phyloP scores from a whole-genome alignment of 495 filamentous ascomycete species.

The Xylaria flabelliformis region DNA sequence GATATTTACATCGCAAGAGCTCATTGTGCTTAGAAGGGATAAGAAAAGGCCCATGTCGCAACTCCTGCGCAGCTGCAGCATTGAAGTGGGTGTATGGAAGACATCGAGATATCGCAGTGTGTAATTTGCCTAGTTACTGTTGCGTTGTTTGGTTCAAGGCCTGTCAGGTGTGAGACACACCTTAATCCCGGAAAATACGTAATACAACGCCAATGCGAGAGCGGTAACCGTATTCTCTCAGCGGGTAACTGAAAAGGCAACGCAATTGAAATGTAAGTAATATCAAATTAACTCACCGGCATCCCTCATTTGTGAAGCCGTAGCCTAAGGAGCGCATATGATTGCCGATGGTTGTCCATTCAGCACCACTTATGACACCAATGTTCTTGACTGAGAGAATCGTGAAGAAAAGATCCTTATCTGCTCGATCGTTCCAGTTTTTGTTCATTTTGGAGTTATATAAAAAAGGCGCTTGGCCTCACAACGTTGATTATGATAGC shows the following conservation, averaged over 20 bases:
- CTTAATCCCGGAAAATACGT: background rate
- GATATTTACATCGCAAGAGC: background rate
- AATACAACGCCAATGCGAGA: constrained; percentile 5
- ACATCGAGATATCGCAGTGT: background rate
- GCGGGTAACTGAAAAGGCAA: constrained; percentile 16
- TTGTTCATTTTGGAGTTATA: constrained; percentile 50
- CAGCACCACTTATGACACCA: constrained; percentile 58
- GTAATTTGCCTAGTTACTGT: background rate
- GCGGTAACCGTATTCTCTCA: constrained; percentile 13
- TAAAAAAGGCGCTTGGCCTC: constrained; percentile 15
- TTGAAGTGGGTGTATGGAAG: background rate
- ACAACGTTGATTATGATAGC: constrained; percentile 4
- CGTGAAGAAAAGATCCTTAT: constrained; percentile 61
- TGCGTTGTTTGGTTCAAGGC: background rate
- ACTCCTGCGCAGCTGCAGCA: background rate
- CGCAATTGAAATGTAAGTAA: background rate
- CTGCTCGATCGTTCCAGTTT: constrained; percentile 60
- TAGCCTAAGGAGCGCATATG: constrained; percentile 58
- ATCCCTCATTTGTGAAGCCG: constrained; percentile 62
- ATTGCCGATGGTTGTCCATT: constrained; percentile 60
- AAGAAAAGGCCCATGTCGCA: background rate
- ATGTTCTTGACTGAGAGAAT: constrained; percentile 62
- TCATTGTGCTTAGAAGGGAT: background rate
- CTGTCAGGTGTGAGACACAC: background rate
- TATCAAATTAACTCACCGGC: constrained; percentile 49